Evolutionary conservation across 1,284 basidiomycete genomes (phyloP), one percentile per base, ranked within the genome.

Genomic region (Rhizopogon hawkerae): DNA sequence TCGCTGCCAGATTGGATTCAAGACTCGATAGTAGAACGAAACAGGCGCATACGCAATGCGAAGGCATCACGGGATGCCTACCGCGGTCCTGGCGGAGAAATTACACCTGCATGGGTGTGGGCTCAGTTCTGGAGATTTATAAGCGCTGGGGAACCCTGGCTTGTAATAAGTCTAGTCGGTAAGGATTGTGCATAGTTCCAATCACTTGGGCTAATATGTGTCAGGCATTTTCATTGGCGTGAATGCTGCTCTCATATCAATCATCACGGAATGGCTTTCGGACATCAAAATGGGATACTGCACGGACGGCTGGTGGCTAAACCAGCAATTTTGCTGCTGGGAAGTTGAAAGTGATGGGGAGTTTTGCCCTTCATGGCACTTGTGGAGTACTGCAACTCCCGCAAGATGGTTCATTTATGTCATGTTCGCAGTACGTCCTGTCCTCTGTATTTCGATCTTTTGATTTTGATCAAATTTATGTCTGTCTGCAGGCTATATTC

Each of bases 201-300:
- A 21, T 42, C 18, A 26, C 14, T 38, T 39, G 16, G 10, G 36
- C 39, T 50, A 24, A 53, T 33, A 21, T 44, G 37, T 48, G 21
- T 16, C 60, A 95, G 94, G 95, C 7, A 76, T 92, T 39, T 81
- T 82, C 54, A 98, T 99, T 56, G 96, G 96, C 18, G 61, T 96
- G 43, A 95, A 92, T 58, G 92, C 94, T 34, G 96, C 92, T 1
- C 67, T 98, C 52, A 95, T 98, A 56, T 93, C 92, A 35, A 96
- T 98, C 58, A 75, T 93, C 51, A 96, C 92, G n/a, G 91, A 89
- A 67, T 99, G 96, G 96, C 78, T 98, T 7, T 94, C 93, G 1
- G 94, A 98, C 66, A 81, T 98, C 54, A 98, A 98, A 72, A 88
- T 93, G 73, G 96, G 96, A 0, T 95, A 96, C 64, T 99, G 96